A percentile compares a stretch with the other conserved stretches of the same genome.
Conservation (phyloP, 2,329 filamentous ascomycete species). For the Epichloe brachyelytri region DNA sequence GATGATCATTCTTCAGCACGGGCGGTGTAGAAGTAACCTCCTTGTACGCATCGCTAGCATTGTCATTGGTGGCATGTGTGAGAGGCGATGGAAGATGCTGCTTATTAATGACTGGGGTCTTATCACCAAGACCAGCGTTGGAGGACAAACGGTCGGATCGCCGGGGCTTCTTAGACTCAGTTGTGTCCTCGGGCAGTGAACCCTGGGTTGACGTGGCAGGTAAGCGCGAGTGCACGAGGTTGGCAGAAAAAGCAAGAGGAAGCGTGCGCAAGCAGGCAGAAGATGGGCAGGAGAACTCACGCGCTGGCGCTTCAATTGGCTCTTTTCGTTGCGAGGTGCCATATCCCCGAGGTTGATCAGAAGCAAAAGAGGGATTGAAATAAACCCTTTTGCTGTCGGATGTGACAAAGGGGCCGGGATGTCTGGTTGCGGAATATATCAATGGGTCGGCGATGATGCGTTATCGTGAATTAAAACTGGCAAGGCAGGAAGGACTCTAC, state of each 20-base stretch:
- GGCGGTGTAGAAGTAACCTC: conserved; percentile 61
- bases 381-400: not conserved
- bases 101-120: conserved; percentile 48
- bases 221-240: conserved; percentile 12
- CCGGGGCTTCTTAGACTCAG: conserved; percentile 71
- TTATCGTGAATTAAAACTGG: not conserved
- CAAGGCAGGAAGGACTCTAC: too few relatives aligned
- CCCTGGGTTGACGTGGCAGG: conserved; percentile 32
- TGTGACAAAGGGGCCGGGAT: not conserved
- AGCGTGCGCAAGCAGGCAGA: conserved; percentile 11
- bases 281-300: conserved; percentile 34
- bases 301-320: conserved; percentile 70
- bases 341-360: conserved; percentile 22
- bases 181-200: conserved; percentile 49
- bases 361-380: not conserved
- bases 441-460: not conserved
- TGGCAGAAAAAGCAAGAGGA: conserved; percentile 6
- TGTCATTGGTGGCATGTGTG: conserved; percentile 45
- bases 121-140: conserved; percentile 25
- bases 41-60: conserved; percentile 48
- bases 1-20: conserved; percentile 42
- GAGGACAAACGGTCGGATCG: conserved; percentile 57
- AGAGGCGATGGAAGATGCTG: conserved; percentile 71
- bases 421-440: not conserved
- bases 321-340: conserved; percentile 57